A percentile compares a stretch with the other conserved stretches of the same genome.
Conservation (phyloP, 2,329 filamentous ascomycete species). For the Colletotrichum cordylinicola region DNA sequence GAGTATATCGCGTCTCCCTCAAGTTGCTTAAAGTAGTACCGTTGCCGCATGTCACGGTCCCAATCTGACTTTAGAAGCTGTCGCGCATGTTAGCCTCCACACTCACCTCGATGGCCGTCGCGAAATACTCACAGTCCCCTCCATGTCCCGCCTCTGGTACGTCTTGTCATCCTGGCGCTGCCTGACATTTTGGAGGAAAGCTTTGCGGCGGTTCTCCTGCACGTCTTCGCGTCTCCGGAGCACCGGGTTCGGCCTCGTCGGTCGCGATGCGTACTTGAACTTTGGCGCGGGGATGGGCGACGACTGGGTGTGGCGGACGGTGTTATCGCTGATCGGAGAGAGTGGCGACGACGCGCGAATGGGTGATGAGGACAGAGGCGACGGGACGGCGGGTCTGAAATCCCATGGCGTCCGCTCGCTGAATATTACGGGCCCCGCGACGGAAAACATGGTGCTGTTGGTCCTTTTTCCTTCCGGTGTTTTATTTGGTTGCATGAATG, state of each 20-base stretch:
- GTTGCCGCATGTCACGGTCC: constrained; percentile 36
- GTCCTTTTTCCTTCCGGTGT: constrained; percentile 21
- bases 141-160: constrained; percentile 67
- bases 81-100: neutral
- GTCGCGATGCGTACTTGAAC: constrained; percentile 59
- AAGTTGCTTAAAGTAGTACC: constrained; percentile 38
- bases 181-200: constrained; percentile 73
- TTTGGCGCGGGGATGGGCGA: constrained; percentile 47
- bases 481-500: constrained; percentile 39
- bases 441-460: constrained; percentile 43
- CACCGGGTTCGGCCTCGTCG: constrained; percentile 67
- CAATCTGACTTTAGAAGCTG: constrained; percentile 41
- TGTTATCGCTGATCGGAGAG: constrained; percentile 48
- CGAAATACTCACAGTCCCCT: constrained; percentile 55
- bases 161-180: constrained; percentile 64
- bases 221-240: constrained; percentile 65
- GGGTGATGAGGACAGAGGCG: constrained; percentile 65
- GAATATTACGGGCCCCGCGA: constrained; percentile 45
- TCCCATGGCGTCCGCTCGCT: constrained; percentile 45
- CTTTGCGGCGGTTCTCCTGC: constrained; percentile 67
- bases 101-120: no score
- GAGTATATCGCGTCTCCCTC: constrained; percentile 47
- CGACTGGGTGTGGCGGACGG: constrained; percentile 48
- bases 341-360: constrained; percentile 57
- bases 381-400: constrained; percentile 54